Base-by-base conservation (phyloP, 495 filamentous ascomycete genomes). In the Cercophora sp. region DNA sequence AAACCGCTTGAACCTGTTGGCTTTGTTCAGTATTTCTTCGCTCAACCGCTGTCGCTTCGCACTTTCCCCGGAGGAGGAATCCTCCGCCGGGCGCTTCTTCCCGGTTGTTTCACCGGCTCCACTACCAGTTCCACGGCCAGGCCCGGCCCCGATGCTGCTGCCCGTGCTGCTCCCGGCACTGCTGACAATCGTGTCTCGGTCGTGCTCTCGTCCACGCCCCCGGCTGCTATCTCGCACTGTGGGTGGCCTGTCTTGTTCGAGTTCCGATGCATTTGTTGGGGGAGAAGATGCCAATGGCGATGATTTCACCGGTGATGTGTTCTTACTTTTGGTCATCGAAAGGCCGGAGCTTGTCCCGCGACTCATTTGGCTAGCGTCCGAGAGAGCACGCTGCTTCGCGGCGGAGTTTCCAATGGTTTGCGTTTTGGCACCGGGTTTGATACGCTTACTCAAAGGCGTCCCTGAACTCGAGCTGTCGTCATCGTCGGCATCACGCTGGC, bases 221-320 rank as follows among this genome's bases (percentile, higher is more conserved):
- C 63, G 78, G 69, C 54, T 71, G 15, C 42, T 51, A 25, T 57
- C 72, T 16, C 48, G 26, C 9, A 29, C 31, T 5, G 39, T 37
- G 8, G 50, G 8, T 10, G 16, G 23, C 31, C 63, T 58, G 19
- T 70, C 66, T 0, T 67, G 62, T 19, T 78, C 79, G 18, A 85
- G 58, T 48, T 88, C 84, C 3, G 85, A 88, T 5, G 83, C 83
- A 65, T 88, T 89, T 13, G 85, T 82, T 1, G 85, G 86, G 18
- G 86, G 86, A n/a, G 86, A 89, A 3, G 84, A 82, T 20, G 82
- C 85, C 31, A 89, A 76, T 3, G 85, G 85, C 4, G 87, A 89
- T 0, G 86, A 87, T 56, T 90, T 91, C 51, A 78, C 74, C 1
- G 84, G 83, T 3, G 84, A 86, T 6, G 65, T 74, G 52, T 70